Percentiles rank a stretch among this genome's conserved stretches.
Conservation (phyloP, 441 rosid genomes). For the Biscutella auriculata region DNA sequence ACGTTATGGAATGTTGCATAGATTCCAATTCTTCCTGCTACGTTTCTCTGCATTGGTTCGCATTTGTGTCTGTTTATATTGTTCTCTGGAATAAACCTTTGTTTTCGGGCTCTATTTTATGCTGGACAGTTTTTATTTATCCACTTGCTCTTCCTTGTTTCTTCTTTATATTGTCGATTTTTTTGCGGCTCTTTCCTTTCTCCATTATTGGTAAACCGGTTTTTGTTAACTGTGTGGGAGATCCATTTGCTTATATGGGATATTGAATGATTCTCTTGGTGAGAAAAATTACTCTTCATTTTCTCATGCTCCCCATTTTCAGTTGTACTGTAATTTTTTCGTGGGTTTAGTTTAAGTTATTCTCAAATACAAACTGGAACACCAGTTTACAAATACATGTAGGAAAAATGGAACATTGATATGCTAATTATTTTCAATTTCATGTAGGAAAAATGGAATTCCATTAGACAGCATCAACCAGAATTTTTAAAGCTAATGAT, state of each 20-base stretch:
- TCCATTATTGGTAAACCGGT: background rate
- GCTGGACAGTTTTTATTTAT: background rate
- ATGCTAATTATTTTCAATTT: no score
- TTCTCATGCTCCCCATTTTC: background rate
- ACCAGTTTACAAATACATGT: no score
- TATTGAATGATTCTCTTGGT: slow-evolving; percentile 38
- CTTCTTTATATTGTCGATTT: slow-evolving; percentile 43
- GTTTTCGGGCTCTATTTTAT: slow-evolving; percentile 1
- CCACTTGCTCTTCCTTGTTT: slow-evolving; percentile 30
- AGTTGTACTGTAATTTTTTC: background rate
- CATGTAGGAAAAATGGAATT: no score
- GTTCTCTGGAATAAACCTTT: slow-evolving; percentile 45
- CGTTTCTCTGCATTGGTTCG: slow-evolving; percentile 22
- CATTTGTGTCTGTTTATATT: slow-evolving; percentile 34
- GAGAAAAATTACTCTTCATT: background rate
- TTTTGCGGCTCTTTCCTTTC: slow-evolving; percentile 20
- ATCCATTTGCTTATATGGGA: slow-evolving; percentile 9
- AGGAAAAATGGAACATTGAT: no score
- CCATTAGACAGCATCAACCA: no score
- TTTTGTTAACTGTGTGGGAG: background rate
- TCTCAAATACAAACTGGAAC: background rate
- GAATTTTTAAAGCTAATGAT: no score
- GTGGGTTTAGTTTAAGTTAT: background rate
- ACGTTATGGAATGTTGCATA: slow-evolving; percentile 21
- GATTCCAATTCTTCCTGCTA: slow-evolving; percentile 56